Base-by-base conservation (phyloP, 345 rosid species). In the Eucalyptus rudis region DNA sequence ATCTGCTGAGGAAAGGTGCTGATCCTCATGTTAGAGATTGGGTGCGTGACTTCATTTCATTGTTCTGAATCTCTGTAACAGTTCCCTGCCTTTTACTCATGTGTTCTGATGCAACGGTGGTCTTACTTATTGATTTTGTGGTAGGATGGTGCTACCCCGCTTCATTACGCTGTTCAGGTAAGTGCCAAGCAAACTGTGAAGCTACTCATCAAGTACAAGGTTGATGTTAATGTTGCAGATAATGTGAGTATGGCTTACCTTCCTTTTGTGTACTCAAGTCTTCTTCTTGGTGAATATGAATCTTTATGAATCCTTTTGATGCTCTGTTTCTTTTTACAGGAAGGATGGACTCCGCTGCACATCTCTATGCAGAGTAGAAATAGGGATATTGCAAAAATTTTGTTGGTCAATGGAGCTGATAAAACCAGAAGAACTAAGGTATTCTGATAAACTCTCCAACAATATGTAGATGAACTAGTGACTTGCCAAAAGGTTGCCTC, bases 311-410 rank as follows among this genome's bases (percentile, higher is more conserved):
- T 76, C 47, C 47, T 76, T 20, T 40, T 11, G 84, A 76, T 3
- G 0, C 47, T 76, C 43, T 5, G 84, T 22, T 76, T 51, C 76
- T 89, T 91, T 50, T 88, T 71, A 59, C 94, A 97, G 99, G 98
- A 95, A 90, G 98, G 99, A 87, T 98, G 99, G 99, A 97, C 98
- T 89, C 98, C 98, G 7, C 90, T 97, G 94, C 99, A 96, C 84
- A 91, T 97, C 52, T 98, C 98, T 45, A 95, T 96, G 31, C 99
- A 96, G 91, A 95, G 96, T 91, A 94, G 99, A 89, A 96, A 94
- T 83, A 92, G 98, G 88, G 93, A 95, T 89, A 93, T 96, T 91
- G 93, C 93, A 27, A 98, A 98, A 93, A 89, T 96, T 91, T 89
- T 98, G 91, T 90, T 96, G 90, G 92, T 93, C 80, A 94, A 93